A percentile compares a stretch with the other conserved stretches of the same genome.
These are phyloP conservation scores for Epichloe gansuensis DNA, from an alignment of 2,329 filamentous ascomycete genomes.

Conservation along the genomic window DNA sequence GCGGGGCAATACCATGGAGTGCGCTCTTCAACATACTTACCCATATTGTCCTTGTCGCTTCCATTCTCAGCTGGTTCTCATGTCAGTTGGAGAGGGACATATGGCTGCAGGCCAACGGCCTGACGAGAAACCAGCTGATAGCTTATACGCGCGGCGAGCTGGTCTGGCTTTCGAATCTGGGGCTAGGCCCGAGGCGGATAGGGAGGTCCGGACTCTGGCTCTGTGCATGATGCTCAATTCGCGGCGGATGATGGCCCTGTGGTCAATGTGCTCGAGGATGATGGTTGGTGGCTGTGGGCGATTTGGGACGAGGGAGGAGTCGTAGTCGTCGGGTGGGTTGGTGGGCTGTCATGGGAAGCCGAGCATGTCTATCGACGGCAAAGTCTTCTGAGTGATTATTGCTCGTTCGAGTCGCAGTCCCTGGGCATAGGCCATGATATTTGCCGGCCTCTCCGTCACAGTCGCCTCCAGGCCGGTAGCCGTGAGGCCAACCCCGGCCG, in stretches of 20 bases:
- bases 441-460: too few species aligned
- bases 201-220: background rate
- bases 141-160: constrained; percentile 5
- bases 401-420: too few species aligned
- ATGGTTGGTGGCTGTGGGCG: background rate
- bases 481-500: too few species aligned
- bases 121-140: constrained; percentile 19
- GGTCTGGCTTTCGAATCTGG: constrained; percentile 4
- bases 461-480: too few species aligned
- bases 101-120: constrained; percentile 20
- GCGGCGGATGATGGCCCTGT: background rate
- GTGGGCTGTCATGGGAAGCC: too few species aligned
- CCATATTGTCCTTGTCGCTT: constrained; percentile 7
- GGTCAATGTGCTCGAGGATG: background rate
- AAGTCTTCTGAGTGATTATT: too few species aligned
- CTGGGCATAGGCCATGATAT: too few species aligned
- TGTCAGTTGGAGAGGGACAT: constrained; percentile 13
- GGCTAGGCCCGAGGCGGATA: constrained; percentile 2
- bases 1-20: background rate
- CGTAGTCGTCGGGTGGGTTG: too few species aligned
- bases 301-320: too few species aligned
- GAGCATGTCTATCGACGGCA: too few species aligned
- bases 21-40: background rate
- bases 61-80: constrained; percentile 11
- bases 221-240: background rate